Conservation (phyloP, 1,139 yeast species). For the Blastobotrys buckinghamii region DNA sequence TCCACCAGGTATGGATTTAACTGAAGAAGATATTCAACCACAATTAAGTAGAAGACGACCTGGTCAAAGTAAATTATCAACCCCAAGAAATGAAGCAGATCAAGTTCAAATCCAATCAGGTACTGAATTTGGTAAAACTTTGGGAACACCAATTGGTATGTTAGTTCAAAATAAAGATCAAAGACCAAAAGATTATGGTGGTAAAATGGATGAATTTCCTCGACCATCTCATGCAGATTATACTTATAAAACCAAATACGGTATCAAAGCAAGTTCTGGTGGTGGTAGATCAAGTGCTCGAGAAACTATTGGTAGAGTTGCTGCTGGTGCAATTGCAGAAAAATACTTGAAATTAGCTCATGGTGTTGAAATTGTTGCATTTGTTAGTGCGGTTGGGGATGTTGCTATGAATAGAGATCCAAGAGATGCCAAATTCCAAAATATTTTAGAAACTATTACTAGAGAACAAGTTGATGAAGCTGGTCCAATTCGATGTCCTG, state of each 20-base stretch:
- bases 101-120: conserved; percentile 91
- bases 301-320: conserved; percentile 97
- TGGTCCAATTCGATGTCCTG: conserved; percentile 95
- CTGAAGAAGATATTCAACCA: conserved; percentile 88
- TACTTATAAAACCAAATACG: conserved; percentile 87
- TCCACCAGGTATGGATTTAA: conserved; percentile 85
- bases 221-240: conserved; percentile 98
- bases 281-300: conserved; percentile 98
- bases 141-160: conserved; percentile 97
- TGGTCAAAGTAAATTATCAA: conserved; percentile 86
- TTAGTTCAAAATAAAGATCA: conserved; percentile 90
- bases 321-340: conserved; percentile 98
- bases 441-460: conserved; percentile 66
- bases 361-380: conserved; percentile 91
- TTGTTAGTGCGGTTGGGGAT: conserved; percentile 85
- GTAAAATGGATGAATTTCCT: conserved; percentile 91
- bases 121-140: conserved; percentile 81
- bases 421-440: conserved; percentile 54
- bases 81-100: conserved; percentile 95
- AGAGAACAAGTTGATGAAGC: conserved; percentile 82
- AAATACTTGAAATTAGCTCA: conserved; percentile 71
- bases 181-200: conserved; percentile 86
- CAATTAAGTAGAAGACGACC: conserved; percentile 96
- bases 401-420: conserved; percentile 72
- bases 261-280: conserved; percentile 88